A percentile compares a stretch with the other conserved stretches of the same genome.
phyloP scores from a whole-genome alignment of 441 rosid genomes.

The Sinapis alba region DNA sequence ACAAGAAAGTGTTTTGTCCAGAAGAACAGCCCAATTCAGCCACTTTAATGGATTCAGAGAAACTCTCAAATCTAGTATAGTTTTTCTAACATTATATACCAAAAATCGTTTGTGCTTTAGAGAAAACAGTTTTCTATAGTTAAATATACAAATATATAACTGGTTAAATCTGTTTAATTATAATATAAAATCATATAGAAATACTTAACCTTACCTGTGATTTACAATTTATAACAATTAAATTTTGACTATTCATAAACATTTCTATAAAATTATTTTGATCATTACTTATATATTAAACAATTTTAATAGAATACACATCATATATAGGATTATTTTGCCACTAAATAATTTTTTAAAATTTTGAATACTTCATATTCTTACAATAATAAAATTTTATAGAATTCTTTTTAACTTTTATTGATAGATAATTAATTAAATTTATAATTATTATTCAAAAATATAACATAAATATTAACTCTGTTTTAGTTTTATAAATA shows the following conservation, averaged over 20 bases:
- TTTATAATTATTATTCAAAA: too few relatives aligned
- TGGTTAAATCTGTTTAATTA: background rate
- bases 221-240: too few relatives aligned
- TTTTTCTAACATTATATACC: background rate
- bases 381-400: too few relatives aligned
- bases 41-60: background rate
- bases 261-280: background rate
- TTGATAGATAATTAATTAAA: too few relatives aligned
- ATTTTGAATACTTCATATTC: too few relatives aligned
- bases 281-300: background rate
- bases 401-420: background rate
- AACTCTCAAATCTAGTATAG: background rate
- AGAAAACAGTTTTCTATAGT: background rate
- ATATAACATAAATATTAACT: background rate
- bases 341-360: background rate
- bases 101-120: background rate
- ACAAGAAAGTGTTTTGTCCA: background rate
- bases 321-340: background rate
- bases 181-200: too few relatives aligned
- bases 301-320: background rate
- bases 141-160: background rate
- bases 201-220: background rate
- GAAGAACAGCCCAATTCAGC: conserved; percentile 4
- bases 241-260: background rate
- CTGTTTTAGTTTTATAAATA: background rate